Evolutionary conservation across 2,329 filamentous ascomycete species (phyloP).

Genomic region (Fusarium succisae): DNA sequence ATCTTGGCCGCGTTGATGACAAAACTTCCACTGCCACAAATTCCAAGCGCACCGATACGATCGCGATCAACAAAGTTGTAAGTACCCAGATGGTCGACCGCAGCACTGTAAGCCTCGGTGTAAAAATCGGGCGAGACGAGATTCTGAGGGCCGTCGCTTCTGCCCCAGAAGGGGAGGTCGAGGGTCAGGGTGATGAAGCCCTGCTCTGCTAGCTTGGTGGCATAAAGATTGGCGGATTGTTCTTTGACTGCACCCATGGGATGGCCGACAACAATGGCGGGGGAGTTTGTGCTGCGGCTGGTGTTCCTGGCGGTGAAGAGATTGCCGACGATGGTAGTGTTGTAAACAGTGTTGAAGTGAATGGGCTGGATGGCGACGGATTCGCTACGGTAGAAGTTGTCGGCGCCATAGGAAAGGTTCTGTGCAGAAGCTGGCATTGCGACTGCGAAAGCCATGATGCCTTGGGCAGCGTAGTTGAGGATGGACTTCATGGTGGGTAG

Average conservation of each 20-base stretch:
- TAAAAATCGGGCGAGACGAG: neutral
- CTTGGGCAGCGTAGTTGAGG: neutral
- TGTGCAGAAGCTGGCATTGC: neutral
- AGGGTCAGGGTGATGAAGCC: neutral
- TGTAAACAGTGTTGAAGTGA: neutral
- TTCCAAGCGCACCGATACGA: neutral
- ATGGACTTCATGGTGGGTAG: neutral
- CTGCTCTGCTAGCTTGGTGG: neutral
- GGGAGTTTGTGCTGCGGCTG: neutral
- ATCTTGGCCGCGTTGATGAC: neutral
- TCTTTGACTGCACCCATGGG: slow-evolving; percentile 4
- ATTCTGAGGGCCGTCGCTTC: neutral
- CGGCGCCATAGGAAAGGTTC: neutral
- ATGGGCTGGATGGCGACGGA: neutral
- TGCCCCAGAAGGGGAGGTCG: neutral
- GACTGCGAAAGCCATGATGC: neutral
- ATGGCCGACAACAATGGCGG: neutral
- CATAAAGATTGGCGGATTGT: neutral
- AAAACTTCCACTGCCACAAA: neutral
- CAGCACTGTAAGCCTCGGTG: neutral
- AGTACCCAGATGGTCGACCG: neutral
- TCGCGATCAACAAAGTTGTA: neutral
- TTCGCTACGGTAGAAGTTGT: neutral
- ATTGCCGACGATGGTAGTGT: neutral
- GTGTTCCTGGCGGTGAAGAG: neutral